Base-by-base conservation (phyloP, 164 flowering plant species). In the Euptelea pleiosperma region DNA sequence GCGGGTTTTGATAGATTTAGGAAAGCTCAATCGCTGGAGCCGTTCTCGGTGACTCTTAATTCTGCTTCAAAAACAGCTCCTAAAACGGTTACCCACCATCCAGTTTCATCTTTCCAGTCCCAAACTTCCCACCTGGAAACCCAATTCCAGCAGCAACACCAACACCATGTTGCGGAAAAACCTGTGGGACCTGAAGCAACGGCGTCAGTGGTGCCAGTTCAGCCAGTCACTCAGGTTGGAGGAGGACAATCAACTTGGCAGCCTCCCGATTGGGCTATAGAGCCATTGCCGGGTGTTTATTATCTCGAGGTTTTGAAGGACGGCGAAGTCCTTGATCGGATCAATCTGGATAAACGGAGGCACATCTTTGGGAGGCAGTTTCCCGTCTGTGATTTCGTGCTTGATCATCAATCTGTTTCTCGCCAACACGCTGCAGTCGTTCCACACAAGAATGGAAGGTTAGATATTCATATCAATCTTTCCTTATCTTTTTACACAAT, bases 241-340 rank as follows among this genome's bases (percentile, higher is more conserved):
- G 96, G 85, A 8, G 93, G 96, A 1, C 89, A 85, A 52, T 88
- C 99, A 0, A 85, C 70, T 16, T 91, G 97, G 99, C 89, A 83
- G 73, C 96, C 99, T 50, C 99, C 99, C 4, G 96, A 94, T 69
- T 94, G 99, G 99, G 97, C 96, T 1, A 82, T 94, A 60, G 99
- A 94, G 66, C 99, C 97, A 34, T 79, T 95, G 0, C 75, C 84
- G 0, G 96, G 99, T 48, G 87, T 94, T 52, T 86, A 76, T 56
- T 83, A 79, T 73, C 95, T 94, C 54, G 95, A 94, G 44, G 96
- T 94, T 57, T 30, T 87, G 71, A 94, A 94, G 67, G 99, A 87
- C 21, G 84, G 93, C 0, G 84, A 86, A 72, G 85, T 89, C 25
- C 74, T 88, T 46, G 97, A 81, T 65, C 70, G 53, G 47, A 80